A percentile compares a stretch with the other conserved stretches of the same genome.
phyloP scores from a whole-genome alignment of 345 rosid genomes.

The Linum trigynum region DNA sequence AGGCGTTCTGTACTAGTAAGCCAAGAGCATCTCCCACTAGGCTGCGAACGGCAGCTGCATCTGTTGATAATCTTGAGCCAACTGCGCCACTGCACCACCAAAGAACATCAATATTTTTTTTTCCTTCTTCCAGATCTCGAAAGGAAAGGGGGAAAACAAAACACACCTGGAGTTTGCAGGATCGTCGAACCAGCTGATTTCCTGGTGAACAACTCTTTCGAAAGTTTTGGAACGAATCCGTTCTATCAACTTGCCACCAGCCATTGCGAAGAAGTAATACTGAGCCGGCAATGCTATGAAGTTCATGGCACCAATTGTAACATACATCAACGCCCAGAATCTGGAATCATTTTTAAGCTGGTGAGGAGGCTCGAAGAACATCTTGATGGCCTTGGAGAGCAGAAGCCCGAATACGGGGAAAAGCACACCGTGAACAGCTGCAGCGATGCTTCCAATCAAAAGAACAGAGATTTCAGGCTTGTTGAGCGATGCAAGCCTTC shows the following conservation, averaged over 20 bases:
- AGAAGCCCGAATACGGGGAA: slow-evolving; percentile 73
- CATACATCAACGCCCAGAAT: slow-evolving; percentile 44
- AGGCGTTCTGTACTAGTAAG: slow-evolving; percentile 37
- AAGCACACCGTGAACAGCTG: slow-evolving; percentile 46
- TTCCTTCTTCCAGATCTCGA: neutral
- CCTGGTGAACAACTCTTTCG: slow-evolving; percentile 70
- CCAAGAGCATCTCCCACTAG: slow-evolving; percentile 54
- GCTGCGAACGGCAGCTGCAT: slow-evolving; percentile 43
- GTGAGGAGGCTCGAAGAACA: slow-evolving; percentile 45
- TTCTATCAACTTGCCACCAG: slow-evolving; percentile 68
- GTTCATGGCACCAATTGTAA: slow-evolving; percentile 28
- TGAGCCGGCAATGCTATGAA: slow-evolving; percentile 44
- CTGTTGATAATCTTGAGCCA: slow-evolving; percentile 56
- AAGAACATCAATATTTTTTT: neutral
- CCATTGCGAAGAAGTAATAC: slow-evolving; percentile 62
- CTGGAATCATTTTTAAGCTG: slow-evolving; percentile 44
- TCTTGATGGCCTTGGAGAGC: slow-evolving; percentile 52
- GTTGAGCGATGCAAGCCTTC: slow-evolving; percentile 56
- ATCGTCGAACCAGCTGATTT: slow-evolving; percentile 84
- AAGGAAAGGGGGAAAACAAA: too few species aligned
- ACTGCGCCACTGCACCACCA: slow-evolving; percentile 42
- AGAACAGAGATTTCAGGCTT: slow-evolving; percentile 58
- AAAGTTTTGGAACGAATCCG: slow-evolving; percentile 61
- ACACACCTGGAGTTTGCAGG: slow-evolving; percentile 57
- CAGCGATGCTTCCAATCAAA: slow-evolving; percentile 49